Conservation (phyloP, 116 monocot species). For the Posidonia oceanica region DNA sequence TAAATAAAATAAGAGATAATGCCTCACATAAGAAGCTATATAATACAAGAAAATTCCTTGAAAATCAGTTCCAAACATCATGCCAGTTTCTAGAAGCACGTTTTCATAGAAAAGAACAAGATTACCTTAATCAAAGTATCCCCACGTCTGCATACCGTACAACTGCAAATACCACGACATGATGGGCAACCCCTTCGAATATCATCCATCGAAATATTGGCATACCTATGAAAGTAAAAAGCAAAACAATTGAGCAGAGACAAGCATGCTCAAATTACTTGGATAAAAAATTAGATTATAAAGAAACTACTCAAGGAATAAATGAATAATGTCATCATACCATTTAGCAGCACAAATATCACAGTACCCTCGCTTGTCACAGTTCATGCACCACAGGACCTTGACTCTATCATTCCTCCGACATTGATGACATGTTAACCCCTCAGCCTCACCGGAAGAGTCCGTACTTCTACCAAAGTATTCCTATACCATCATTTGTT, state of each 20-base stretch:
- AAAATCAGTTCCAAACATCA: no score
- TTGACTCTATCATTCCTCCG: constrained; percentile 34
- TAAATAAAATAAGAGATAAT: background rate
- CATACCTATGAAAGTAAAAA: constrained; percentile 35
- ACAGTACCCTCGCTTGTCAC: constrained; percentile 75
- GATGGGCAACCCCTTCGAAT: constrained; percentile 69
- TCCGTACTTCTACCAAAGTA: constrained; percentile 43
- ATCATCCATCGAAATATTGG: constrained; percentile 70
- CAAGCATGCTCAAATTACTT: background rate
- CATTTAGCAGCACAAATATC: constrained; percentile 57
- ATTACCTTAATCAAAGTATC: constrained; percentile 79
- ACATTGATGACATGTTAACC: constrained; percentile 76
- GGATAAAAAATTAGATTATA: constrained; percentile 1
- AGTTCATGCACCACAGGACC: constrained; percentile 59
- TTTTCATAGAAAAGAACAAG: background rate
- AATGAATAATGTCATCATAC: constrained; percentile 18
- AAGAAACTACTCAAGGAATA: background rate
- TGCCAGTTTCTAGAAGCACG: background rate
- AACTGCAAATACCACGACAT: constrained; percentile 86
- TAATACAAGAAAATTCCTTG: no score
- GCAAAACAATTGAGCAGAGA: background rate
- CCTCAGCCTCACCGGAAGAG: constrained; percentile 32
- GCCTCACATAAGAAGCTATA: background rate
- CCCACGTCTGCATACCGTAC: constrained; percentile 58
- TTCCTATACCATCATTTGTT: constrained; percentile 16